These are phyloP conservation scores for Scheffersomyces cryptocercus DNA, from an alignment of 1,139 yeast genomes.

Conservation along the genomic window DNA sequence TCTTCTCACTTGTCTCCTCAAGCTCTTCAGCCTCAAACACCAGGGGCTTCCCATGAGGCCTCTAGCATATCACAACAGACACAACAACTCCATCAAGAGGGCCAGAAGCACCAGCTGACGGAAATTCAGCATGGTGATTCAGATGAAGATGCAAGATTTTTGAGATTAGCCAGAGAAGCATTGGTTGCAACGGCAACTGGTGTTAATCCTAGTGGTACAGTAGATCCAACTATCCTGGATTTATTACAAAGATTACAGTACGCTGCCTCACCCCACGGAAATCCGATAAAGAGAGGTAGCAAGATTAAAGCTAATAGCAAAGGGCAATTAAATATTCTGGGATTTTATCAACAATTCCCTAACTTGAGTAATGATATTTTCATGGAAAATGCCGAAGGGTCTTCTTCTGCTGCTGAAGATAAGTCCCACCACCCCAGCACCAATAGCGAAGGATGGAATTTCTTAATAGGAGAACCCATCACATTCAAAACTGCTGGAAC, in stretches of 20 bases:
- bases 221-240: constrained; percentile 59
- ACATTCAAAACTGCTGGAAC: constrained; percentile 10
- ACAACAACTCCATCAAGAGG: constrained; percentile 1
- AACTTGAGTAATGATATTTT: constrained; percentile 46
- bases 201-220: constrained; percentile 24
- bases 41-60: not conserved
- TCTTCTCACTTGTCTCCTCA: constrained; percentile 2
- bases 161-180: constrained; percentile 47
- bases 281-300: constrained; percentile 40
- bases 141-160: constrained; percentile 44
- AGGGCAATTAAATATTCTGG: constrained; percentile 47
- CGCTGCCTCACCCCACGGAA: constrained; percentile 54
- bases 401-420: constrained; percentile 7
- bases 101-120: constrained; percentile 1
- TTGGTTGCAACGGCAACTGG: constrained; percentile 46
- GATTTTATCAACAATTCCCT: constrained; percentile 45
- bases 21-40: constrained; percentile 1
- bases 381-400: constrained; percentile 12
- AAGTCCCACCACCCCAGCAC: constrained; percentile 16
- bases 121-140: not conserved
- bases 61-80: not conserved
- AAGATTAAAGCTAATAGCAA: constrained; percentile 39
- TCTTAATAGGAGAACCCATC: constrained; percentile 31
- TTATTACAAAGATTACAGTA: constrained; percentile 52
- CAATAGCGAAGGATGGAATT: constrained; percentile 37